These are phyloP conservation scores for Tolypocladium nubicola DNA, from an alignment of 2,329 filamentous ascomycete species.

Conservation along the genomic window DNA sequence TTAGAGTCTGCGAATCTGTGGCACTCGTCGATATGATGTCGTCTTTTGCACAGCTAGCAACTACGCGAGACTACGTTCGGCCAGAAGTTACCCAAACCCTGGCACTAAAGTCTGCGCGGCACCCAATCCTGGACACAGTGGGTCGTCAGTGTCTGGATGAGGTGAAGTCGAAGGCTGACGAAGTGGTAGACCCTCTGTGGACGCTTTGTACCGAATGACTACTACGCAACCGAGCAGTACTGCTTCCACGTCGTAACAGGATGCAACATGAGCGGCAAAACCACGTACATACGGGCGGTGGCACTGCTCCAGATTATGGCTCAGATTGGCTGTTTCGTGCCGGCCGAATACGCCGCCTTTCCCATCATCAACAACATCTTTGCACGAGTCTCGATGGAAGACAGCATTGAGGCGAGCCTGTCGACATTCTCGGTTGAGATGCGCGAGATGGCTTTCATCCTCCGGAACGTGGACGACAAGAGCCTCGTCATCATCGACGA, in stretches of 20 bases:
- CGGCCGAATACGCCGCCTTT: slow-evolving; percentile 73
- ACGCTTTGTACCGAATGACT: slow-evolving; percentile 79
- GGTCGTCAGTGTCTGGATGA: not conserved
- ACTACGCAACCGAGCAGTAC: slow-evolving; percentile 69
- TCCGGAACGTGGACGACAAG: slow-evolving; percentile 66
- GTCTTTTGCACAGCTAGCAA: slow-evolving; percentile 65
- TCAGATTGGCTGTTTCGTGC: slow-evolving; percentile 85
- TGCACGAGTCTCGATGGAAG: slow-evolving; percentile 75
- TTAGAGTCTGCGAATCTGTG: slow-evolving; percentile 77
- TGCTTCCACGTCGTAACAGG: slow-evolving; percentile 92
- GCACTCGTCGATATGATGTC: slow-evolving; percentile 79
- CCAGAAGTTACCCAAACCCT: slow-evolving; percentile 60
- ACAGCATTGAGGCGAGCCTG: slow-evolving; percentile 80
- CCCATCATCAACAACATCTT: slow-evolving; percentile 77
- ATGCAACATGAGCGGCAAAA: slow-evolving; percentile 97
- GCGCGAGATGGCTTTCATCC: slow-evolving; percentile 89
- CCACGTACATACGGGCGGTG: slow-evolving; percentile 81
- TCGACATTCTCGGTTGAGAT: slow-evolving; percentile 94
- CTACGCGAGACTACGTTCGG: slow-evolving; percentile 46
- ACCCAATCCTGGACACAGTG: slow-evolving; percentile 67
- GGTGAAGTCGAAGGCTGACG: slow-evolving; percentile 4
- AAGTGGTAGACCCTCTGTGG: slow-evolving; percentile 42
- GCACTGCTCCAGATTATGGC: slow-evolving; percentile 86
- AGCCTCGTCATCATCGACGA: slow-evolving; percentile 86
- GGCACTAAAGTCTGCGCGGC: slow-evolving; percentile 63